Evolutionary conservation across 208 protist species (phyloP).

Genomic region (Leishmania turanica): DNA sequence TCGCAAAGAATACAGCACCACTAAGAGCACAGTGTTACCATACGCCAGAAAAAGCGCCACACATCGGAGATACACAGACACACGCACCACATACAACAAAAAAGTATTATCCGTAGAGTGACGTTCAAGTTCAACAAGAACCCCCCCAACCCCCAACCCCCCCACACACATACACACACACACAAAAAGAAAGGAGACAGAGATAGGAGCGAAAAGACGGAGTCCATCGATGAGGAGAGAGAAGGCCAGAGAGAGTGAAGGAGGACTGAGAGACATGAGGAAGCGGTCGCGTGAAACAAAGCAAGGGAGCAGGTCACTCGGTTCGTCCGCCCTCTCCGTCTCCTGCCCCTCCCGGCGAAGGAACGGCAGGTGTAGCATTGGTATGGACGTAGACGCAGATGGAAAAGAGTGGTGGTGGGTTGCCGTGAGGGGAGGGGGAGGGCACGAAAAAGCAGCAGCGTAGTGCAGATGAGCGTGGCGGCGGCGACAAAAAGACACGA

Average conservation of each 20-base stretch:
- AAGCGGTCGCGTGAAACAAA: background rate
- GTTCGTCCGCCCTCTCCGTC: background rate
- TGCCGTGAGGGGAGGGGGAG: background rate
- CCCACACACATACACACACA: no score
- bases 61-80: background rate
- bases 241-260: conserved; percentile 3
- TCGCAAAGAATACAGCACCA: background rate
- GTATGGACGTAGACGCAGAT: no score
- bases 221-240: background rate
- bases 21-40: background rate
- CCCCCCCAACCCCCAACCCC: background rate
- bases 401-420: no score
- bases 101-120: background rate
- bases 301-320: background rate
- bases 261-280: background rate
- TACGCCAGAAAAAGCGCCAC: background rate
- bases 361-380: background rate
- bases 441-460: no score
- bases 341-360: background rate
- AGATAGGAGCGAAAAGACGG: background rate
- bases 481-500: background rate
- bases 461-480: background rate
- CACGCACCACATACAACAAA: background rate
- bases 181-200: background rate
- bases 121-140: background rate